These are phyloP conservation scores for Pyrenochaeta sp. DNA, from an alignment of 2,329 filamentous ascomycete species.

Conservation along the genomic window DNA sequence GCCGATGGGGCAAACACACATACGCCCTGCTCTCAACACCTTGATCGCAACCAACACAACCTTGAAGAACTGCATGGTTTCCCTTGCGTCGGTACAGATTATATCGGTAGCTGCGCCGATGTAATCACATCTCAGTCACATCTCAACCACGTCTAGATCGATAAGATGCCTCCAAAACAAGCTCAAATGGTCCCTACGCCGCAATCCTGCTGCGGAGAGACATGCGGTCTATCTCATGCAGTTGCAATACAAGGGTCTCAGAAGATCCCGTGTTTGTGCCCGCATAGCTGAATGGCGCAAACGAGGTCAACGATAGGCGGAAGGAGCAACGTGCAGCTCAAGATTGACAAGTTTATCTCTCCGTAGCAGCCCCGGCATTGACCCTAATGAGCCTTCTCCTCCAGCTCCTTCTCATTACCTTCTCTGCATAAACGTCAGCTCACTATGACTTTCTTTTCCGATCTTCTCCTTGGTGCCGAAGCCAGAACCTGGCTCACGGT, in stretches of 20 bases:
- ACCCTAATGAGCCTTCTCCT: neutral
- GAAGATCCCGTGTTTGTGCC: neutral
- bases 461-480: conserved; percentile 1
- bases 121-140: neutral
- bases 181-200: neutral
- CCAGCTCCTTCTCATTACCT: neutral
- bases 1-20: neutral
- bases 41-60: neutral
- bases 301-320: neutral
- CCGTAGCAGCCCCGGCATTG: neutral
- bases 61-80: neutral
- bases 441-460: conserved; percentile 10
- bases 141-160: neutral
- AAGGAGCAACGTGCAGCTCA: neutral
- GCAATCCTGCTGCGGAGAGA: neutral
- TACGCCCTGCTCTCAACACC: neutral
- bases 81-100: neutral
- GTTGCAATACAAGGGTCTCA: neutral
- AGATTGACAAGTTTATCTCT: neutral
- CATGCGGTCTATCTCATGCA: neutral
- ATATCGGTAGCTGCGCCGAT: neutral
- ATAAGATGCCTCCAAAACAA: neutral
- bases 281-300: neutral
- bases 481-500: conserved; percentile 7
- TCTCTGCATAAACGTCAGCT: neutral